phyloP scores from a whole-genome alignment of 2,329 filamentous ascomycete species.

The Hymenoscyphus linearis region DNA sequence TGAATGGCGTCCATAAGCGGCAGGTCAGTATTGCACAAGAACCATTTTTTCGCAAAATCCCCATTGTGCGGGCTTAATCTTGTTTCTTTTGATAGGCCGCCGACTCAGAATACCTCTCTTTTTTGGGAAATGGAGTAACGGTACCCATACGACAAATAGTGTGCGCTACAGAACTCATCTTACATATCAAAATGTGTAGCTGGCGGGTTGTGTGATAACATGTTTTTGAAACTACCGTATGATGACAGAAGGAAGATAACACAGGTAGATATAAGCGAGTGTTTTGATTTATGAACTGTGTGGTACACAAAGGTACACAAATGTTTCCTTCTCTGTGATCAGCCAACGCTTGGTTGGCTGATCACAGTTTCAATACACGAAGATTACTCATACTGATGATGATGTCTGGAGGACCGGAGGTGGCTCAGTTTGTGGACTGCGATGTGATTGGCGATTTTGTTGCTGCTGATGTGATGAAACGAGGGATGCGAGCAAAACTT shows the following conservation, averaged over 20 bases:
- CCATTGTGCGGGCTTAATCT: not conserved
- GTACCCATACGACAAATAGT: not conserved
- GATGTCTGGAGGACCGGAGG: not conserved
- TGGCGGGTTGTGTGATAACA: conserved; percentile 2
- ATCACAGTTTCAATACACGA: not conserved
- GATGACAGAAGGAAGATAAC: not conserved
- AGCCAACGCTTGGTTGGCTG: not conserved
- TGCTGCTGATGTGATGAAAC: not conserved
- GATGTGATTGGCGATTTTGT: not conserved
- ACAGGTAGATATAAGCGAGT: not conserved
- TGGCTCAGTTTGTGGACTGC: not conserved
- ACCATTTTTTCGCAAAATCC: not conserved
- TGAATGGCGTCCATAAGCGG: not conserved
- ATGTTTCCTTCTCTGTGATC: not conserved
- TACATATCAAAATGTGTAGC: not conserved
- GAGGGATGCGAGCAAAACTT: not conserved
- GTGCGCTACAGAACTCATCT: not conserved
- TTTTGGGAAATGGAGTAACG: not conserved
- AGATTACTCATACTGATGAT: not conserved
- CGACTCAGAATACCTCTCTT: not conserved
- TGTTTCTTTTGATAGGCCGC: not conserved
- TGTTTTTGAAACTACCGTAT: conserved; percentile 2
- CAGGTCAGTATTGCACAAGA: conserved; percentile 3
- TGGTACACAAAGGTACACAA: not conserved
- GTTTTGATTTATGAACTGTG: not conserved